Evolutionary conservation across 129 eudicot species (phyloP).

Genomic region (Lonicera japonica): DNA sequence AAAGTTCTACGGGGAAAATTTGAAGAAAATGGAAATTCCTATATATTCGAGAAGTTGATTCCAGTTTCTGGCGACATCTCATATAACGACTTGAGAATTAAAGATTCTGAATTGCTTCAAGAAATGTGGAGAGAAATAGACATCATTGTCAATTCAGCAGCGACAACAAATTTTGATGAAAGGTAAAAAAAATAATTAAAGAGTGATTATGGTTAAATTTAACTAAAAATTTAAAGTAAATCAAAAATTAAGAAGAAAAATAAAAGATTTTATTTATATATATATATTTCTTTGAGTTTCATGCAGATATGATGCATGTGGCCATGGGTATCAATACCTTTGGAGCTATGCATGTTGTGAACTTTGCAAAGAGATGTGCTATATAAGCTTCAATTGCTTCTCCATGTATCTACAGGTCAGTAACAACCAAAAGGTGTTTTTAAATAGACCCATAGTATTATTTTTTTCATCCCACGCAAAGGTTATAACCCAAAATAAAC

Average conservation of each 20-base stretch:
- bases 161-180: conserved; percentile 70
- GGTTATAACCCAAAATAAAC: too few species aligned
- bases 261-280: too few species aligned
- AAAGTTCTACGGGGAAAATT: neutral
- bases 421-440: too few species aligned
- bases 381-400: conserved; percentile 27
- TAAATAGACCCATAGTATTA: too few species aligned
- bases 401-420: conserved; percentile 56
- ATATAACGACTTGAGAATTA: conserved; percentile 37
- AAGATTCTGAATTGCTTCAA: conserved; percentile 24
- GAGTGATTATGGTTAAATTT: conserved; percentile 1
- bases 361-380: conserved; percentile 37
- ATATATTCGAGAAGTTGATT: conserved; percentile 32
- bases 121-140: conserved; percentile 43
- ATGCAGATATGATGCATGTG: conserved; percentile 34
- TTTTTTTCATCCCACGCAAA: too few species aligned
- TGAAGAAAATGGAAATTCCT: neutral
- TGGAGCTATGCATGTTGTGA: conserved; percentile 36
- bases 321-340: conserved; percentile 31
- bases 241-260: too few species aligned
- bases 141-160: conserved; percentile 65
- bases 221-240: too few species aligned
- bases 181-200: too few species aligned
- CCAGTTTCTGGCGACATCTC: conserved; percentile 55
- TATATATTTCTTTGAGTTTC: too few species aligned